Evolutionary conservation across 352 stramenopile genomes (phyloP).

Genomic region (Thraustochytrium sp.): DNA sequence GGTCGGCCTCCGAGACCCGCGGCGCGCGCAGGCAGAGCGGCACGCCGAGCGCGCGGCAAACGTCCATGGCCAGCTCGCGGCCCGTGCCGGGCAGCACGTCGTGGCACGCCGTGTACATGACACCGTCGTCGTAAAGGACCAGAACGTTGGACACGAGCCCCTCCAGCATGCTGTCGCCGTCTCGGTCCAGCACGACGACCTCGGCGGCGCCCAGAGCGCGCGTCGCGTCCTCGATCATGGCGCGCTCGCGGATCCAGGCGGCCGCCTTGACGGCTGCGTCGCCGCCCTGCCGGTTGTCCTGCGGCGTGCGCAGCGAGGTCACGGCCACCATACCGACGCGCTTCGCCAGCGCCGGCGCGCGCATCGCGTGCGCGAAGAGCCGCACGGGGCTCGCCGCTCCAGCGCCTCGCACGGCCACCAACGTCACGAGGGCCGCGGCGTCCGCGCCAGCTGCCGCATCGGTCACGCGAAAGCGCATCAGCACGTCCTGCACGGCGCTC

Average conservation of each 20-base stretch:
- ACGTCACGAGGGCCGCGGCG: neutral
- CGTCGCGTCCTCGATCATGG: neutral
- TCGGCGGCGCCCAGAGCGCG: neutral
- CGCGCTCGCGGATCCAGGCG: conserved; percentile 7
- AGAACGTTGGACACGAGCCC: conserved; percentile 2
- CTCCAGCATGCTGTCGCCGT: neutral
- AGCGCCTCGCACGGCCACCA: neutral
- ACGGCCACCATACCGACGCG: neutral
- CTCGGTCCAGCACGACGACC: neutral
- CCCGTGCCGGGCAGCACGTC: neutral
- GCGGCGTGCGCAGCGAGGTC: neutral
- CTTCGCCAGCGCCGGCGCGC: neutral
- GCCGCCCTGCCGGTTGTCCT: neutral
- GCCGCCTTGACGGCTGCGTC: neutral
- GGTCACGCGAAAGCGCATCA: neutral
- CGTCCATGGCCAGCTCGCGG: neutral
- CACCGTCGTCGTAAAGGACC: neutral
- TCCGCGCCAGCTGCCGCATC: neutral
- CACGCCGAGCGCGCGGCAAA: neutral
- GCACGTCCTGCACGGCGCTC: neutral
- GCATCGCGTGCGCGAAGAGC: neutral
- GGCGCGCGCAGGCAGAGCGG: neutral
- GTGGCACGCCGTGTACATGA: neutral
- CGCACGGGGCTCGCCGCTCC: neutral
- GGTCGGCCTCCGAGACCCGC: neutral